Base-by-base conservation (phyloP, 2,329 filamentous ascomycete genomes). In the Scleromitrula shiraiana region DNA sequence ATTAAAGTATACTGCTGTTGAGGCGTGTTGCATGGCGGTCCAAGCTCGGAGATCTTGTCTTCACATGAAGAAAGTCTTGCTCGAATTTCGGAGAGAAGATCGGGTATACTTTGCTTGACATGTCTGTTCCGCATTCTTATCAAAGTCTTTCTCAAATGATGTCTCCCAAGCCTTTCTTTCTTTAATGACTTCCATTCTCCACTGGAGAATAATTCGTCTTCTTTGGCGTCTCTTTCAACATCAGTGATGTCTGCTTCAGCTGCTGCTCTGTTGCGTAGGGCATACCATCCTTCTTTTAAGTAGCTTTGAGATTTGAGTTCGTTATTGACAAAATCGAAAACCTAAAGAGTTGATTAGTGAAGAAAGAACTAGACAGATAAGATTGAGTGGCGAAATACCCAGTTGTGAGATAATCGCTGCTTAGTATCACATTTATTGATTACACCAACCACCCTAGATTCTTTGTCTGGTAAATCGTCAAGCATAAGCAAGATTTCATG, bases 241-340 rank as follows among this genome's bases (percentile, higher is more conserved):
- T 63, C 41, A 58, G 59, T 22, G 57, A 66, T 41, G 54, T 67
- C 44, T 19, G 36, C 17, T 43, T 54, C 52, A 14, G 41, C 23
- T 49, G 65, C 45, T 54, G 72, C 52, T 44, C 69, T 45, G 56
- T 73, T 73, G 32, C 61, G 63, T 17, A 74, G 50, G 1, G 64
- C 65, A 53, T 72, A 70, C 70, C 71, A 73, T 7, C 71, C 70
- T 43, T 54, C 47, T 24, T 50, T 50, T 0, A 74, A 59, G 19
- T 63, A 59, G 14, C 68, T 57, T 14, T 50, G 46, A 2, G 63
- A 58, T 41, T 66, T 62, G 26, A 32, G 27, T 15, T 36, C 40
- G 24, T 50, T 36, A 33, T 54, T 43, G 27, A 53, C 50, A 24
- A 53, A 43, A 23, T 50, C 47, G 39, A 54, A 50, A 14, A 49